These are phyloP conservation scores for Erythrophleum fordii DNA, from an alignment of 306 rosid genomes.

Conservation along the genomic window DNA sequence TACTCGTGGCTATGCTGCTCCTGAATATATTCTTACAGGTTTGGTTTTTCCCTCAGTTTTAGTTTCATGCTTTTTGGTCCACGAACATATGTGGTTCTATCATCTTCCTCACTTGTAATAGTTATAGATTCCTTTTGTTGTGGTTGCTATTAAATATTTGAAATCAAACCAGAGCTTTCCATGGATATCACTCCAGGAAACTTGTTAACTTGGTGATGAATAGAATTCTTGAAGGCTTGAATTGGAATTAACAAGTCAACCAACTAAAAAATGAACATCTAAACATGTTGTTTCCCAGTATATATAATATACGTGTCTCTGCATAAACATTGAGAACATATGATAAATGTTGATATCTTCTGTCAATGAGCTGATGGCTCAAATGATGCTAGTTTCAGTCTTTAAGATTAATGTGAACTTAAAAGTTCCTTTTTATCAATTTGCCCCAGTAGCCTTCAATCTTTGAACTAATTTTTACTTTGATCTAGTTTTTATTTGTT, in stretches of 20 bases:
- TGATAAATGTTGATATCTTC: not conserved
- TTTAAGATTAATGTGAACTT: not conserved
- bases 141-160: not conserved
- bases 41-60: not conserved
- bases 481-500: too few species aligned
- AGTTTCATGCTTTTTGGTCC: slow-evolving; percentile 11
- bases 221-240: not conserved
- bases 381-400: not conserved
- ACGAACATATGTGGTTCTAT: not conserved
- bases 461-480: not conserved
- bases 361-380: not conserved
- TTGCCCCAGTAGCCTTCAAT: not conserved
- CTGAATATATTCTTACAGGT: slow-evolving; percentile 85
- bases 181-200: not conserved
- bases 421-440: not conserved
- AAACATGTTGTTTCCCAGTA: not conserved
- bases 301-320: not conserved
- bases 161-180: not conserved
- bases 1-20: slow-evolving; percentile 79
- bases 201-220: not conserved
- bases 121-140: not conserved
- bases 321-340: not conserved
- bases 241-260: slow-evolving; percentile 4
- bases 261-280: not conserved
- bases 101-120: slow-evolving; percentile 3